These are phyloP conservation scores for Fulvia fulva DNA, from an alignment of 2,329 filamentous ascomycete genomes.

Conservation along the genomic window DNA sequence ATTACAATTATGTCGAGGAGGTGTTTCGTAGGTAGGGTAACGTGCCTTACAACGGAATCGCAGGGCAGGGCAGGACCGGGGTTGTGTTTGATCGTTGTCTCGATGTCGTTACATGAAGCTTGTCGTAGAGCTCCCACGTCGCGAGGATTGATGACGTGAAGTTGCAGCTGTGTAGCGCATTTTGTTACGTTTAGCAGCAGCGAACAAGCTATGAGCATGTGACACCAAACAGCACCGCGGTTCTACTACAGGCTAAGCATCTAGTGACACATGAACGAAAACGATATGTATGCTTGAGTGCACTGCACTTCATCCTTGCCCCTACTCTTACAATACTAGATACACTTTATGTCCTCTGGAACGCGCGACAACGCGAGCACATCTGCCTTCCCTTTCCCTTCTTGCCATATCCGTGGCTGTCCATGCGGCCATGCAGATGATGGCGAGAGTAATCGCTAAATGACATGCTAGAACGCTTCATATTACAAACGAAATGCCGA, in stretches of 20 bases:
- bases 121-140: neutral
- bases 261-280: neutral
- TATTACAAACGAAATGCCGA: neutral
- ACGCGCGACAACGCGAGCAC: neutral
- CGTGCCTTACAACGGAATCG: neutral
- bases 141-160: too few species aligned
- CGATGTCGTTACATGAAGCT: neutral
- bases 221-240: neutral
- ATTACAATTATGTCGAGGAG: neutral
- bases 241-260: neutral
- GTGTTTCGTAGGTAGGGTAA: neutral
- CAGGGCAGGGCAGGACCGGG: neutral
- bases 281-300: neutral
- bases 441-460: neutral
- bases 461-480: constrained; percentile 6
- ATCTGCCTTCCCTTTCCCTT: neutral
- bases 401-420: neutral
- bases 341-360: neutral
- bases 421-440: neutral
- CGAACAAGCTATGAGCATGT: neutral
- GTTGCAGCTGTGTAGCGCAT: too few species aligned
- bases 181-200: too few species aligned
- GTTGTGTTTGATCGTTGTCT: neutral
- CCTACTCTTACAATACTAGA: neutral
- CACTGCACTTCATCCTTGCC: neutral